Conservation (phyloP, 208 protist genomes). For the Wallacemonas sp. region DNA sequence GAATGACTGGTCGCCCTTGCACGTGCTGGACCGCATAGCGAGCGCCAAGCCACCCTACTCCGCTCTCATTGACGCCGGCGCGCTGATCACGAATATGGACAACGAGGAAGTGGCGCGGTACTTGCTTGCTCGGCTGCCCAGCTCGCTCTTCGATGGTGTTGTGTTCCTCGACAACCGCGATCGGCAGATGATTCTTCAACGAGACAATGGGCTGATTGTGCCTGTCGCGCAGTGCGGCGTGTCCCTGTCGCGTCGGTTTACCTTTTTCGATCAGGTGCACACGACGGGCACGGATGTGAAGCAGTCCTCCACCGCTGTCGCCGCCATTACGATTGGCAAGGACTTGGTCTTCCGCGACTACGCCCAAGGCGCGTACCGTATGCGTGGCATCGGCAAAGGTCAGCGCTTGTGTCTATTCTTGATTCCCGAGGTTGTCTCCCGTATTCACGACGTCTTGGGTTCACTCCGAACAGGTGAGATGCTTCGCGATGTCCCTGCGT, state of each 20-base stretch:
- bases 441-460: constrained; percentile 64
- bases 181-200: constrained; percentile 93
- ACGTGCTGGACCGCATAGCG: constrained; percentile 90
- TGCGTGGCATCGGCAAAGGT: constrained; percentile 93
- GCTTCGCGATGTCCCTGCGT: constrained; percentile 82
- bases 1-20: constrained; percentile 87
- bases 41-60: constrained; percentile 74
- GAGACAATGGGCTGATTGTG: constrained; percentile 76
- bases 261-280: constrained; percentile 95
- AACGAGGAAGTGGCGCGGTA: constrained; percentile 92
- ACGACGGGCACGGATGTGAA: constrained; percentile 96
- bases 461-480: constrained; percentile 47
- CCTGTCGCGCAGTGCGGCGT: constrained; percentile 93
- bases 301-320: constrained; percentile 86
- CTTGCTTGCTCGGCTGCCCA: constrained; percentile 70
- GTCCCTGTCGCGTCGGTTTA: constrained; percentile 84
- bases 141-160: constrained; percentile 89
- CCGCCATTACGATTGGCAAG: constrained; percentile 95
- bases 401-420: constrained; percentile 92
- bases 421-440: constrained; percentile 90
- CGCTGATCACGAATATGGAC: constrained; percentile 95
- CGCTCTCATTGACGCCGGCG: constrained; percentile 95
- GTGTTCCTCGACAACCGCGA: constrained; percentile 94
- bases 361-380: constrained; percentile 90
- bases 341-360: constrained; percentile 97